Evolutionary conservation across 495 filamentous ascomycete genomes (phyloP), one percentile per base, ranked within the genome.

Genomic region (Annulohypoxylon moriforme): DNA sequence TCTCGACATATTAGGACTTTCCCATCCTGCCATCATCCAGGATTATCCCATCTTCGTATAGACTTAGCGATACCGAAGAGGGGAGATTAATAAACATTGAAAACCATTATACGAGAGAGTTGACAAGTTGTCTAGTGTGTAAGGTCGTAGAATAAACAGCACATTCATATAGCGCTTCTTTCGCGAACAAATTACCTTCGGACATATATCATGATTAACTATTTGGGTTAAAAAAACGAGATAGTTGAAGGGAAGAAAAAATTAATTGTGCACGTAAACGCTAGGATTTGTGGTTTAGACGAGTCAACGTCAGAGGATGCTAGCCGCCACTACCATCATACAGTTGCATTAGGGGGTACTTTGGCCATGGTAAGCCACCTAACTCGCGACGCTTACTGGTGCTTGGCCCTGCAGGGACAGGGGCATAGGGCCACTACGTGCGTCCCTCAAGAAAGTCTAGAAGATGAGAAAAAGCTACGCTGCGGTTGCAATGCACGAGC

Each of bases 301-400:
- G 63, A 72, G 50, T 67, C 44, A 33, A 50, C 24, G 24, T 34
- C 57, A 31, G 34, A 63, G 42, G 53, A 67, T 63, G 63, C 57
- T 34, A 60, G 40, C 64, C 59, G 56, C 46, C 60, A 40, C 16
- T 57, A 68, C 46, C 69, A 72, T 72, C 64, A 68, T 68, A 68
- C 22, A 50, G 69, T 72, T 64, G 60, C 64, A 72, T 72, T 72
- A 68, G 64, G 64, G 61, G 60, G 69, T 52, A 4, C 25, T 68
- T 73, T 65, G 56, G 61, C 71, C 71, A 73, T 73, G 71, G 71
- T 73, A 68, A 73, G 70, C 70, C 65, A 38, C 47, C 56, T 27
- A 73, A 20, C 3, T 27, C 46, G 52, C 49, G 22, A 25, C 60
- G 57, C 49, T 42, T 60, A 73, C 61, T 73, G 60, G 66, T 46